Base-by-base conservation (phyloP, 2,329 filamentous ascomycete genomes). In the Aspergillus ochraceus region DNA sequence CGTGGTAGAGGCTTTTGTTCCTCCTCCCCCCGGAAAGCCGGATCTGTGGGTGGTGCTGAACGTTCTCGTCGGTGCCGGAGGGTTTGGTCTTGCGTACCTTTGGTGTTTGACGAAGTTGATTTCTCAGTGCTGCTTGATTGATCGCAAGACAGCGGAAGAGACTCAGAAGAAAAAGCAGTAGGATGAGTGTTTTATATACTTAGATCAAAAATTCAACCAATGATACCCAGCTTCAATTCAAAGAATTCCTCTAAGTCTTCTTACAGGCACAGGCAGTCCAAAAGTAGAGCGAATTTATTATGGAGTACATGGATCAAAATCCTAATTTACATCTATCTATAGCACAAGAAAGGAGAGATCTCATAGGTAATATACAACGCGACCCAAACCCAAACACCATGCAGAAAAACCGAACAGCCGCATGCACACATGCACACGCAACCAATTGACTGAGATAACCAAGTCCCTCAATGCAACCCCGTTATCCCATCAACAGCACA, bases 21-120 rank as follows among this genome's bases (percentile, higher is more conserved):
- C 75, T 10, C 88, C 93, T 14, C 93, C 94, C 4, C 68, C 79
- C 0, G 82, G 84, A 59, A 97, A 96, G 77, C 95, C 95, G 0
- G 95, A 99, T 78, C 79, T 99, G 1, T 99, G 94, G 94, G 88
- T 96, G 3, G 93, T 99, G 2, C 84, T 88, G 12, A 99, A 99
- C 70, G 92, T 95, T 9, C 87, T 92, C 19, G 77, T 98, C 22
- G 95, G 95, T 8, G 91, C 91, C 22, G 88, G 86, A 4, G 95
- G 92, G 0, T 99, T 98, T 73, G 85, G 85, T 0, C 78, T 96
- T 36, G 96, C 92, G 75, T 98, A 97, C 74, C 71, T 95, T 8
- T 99, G 95, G 95, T 97, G 93, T 75, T 76, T 95, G 62, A 89
- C 87, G 84, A 89, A 86, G 64, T 66, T 86, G 58, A 65, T 80